Percentiles rank a stretch among this genome's conserved stretches.
These are phyloP conservation scores for Ogataea methanolica DNA, from an alignment of 805 yeast species.

Conservation along the genomic window DNA sequence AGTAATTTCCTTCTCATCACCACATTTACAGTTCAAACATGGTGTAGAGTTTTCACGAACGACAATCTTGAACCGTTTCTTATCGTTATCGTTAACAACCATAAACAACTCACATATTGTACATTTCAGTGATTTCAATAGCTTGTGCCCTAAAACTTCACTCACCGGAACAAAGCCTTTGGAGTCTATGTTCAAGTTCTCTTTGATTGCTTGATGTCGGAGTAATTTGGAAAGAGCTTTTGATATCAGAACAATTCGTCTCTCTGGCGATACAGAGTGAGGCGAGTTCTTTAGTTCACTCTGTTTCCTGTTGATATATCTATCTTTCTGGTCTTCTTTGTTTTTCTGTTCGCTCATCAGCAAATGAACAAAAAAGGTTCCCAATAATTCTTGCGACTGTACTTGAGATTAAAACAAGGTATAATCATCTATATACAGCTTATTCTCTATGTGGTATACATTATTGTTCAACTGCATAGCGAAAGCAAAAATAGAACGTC, in stretches of 20 bases:
- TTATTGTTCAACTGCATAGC: too few species aligned
- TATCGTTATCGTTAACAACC: slow-evolving; percentile 62
- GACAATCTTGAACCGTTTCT: slow-evolving; percentile 61
- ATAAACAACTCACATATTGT: slow-evolving; percentile 53
- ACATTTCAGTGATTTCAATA: slow-evolving; percentile 52
- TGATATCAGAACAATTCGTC: slow-evolving; percentile 42
- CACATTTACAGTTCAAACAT: slow-evolving; percentile 13
- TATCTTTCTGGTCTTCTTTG: too few species aligned
- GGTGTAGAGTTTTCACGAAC: slow-evolving; percentile 1
- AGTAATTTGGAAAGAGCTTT: slow-evolving; percentile 71
- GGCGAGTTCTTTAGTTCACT: too few species aligned
- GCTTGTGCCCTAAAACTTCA: slow-evolving; percentile 50
- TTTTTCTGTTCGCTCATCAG: too few species aligned
- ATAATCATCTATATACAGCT: too few species aligned
- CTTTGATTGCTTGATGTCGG: slow-evolving; percentile 80
- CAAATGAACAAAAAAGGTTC: too few species aligned
- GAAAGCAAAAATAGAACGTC: too few species aligned
- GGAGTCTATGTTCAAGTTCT: slow-evolving; percentile 55
- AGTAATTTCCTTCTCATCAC: slow-evolving; percentile 1
- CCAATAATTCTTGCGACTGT: too few species aligned
- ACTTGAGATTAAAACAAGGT: too few species aligned
- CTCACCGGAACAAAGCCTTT: slow-evolving; percentile 61
- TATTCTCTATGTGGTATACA: too few species aligned
- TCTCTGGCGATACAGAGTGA: neutral
- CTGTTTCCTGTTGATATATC: too few species aligned